These are phyloP conservation scores for Lachancea lanzarotensis DNA, from an alignment of 805 yeast genomes.

Conservation along the genomic window DNA sequence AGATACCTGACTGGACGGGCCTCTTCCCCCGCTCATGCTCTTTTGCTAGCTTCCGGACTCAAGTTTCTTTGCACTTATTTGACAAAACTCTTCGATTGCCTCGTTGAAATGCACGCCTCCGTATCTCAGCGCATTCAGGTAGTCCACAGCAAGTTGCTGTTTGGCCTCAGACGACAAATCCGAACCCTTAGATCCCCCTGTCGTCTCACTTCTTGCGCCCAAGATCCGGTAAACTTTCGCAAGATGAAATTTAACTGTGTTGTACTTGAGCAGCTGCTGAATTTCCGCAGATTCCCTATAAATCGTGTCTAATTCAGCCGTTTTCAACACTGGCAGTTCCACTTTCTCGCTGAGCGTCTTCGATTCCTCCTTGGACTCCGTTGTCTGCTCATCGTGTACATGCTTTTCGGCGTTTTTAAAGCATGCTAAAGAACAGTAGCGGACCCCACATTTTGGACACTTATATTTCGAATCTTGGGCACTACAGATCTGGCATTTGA, in stretches of 20 bases:
- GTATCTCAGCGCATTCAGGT: slow-evolving; percentile 47
- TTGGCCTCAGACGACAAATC: slow-evolving; percentile 32
- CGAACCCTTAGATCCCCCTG: slow-evolving; percentile 15
- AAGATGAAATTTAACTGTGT: slow-evolving; percentile 49
- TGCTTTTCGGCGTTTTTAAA: slow-evolving; percentile 38
- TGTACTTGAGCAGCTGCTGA: slow-evolving; percentile 40
- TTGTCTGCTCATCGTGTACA: slow-evolving; percentile 3
- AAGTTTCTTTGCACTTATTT: slow-evolving; percentile 13
- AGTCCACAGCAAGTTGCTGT: slow-evolving; percentile 49
- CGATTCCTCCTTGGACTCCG: background rate
- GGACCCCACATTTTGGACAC: slow-evolving; percentile 42
- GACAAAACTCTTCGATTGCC: slow-evolving; percentile 58
- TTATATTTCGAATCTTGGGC: slow-evolving; percentile 36
- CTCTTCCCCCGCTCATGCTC: background rate
- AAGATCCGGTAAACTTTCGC: slow-evolving; percentile 44
- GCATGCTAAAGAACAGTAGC: slow-evolving; percentile 54
- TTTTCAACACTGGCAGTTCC: background rate
- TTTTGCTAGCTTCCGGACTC: background rate
- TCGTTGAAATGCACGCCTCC: slow-evolving; percentile 59
- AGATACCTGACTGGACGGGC: no score
- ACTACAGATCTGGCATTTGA: slow-evolving; percentile 32
- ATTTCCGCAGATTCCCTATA: slow-evolving; percentile 36
- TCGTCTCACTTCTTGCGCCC: slow-evolving; percentile 14
- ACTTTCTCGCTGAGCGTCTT: background rate
- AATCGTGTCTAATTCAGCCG: slow-evolving; percentile 28